A percentile compares a stretch with the other conserved stretches of the same genome.
These are phyloP conservation scores for Mortierella alpina DNA, from an alignment of 192 early-diverging fungal species.

Conservation along the genomic window DNA sequence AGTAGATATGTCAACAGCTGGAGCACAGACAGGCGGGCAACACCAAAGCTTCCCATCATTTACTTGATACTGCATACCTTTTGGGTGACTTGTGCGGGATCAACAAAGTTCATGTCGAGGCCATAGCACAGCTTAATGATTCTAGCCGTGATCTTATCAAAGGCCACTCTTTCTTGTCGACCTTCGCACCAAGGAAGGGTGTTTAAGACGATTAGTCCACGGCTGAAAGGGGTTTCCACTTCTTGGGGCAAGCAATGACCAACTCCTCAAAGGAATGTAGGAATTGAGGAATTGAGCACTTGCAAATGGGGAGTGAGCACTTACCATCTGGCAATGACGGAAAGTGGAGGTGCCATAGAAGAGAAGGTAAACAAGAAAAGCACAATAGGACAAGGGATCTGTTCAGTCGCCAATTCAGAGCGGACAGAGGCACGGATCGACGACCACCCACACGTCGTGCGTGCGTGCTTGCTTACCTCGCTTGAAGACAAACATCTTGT, in stretches of 20 bases:
- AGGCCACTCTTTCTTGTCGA: conserved; percentile 89
- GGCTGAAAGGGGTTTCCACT: background rate
- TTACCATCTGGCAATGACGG: background rate
- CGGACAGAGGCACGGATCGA: too few species aligned
- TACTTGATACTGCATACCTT: conserved; percentile 69
- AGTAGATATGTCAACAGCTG: background rate
- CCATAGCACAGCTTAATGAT: conserved; percentile 97
- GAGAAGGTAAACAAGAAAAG: background rate
- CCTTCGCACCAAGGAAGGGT: conserved; percentile 51
- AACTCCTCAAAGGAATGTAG: too few species aligned
- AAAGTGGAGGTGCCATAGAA: background rate
- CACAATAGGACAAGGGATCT: background rate
- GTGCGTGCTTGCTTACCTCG: conserved; percentile 21
- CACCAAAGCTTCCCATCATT: background rate
- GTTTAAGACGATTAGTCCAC: background rate
- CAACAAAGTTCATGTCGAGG: conserved; percentile 92
- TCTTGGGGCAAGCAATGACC: too few species aligned
- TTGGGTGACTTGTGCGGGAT: conserved; percentile 90
- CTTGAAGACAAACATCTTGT: conserved; percentile 43
- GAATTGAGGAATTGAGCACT: too few species aligned
- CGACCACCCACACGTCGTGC: too few species aligned
- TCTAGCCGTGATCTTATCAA: conserved; percentile 95
- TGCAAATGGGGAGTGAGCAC: too few species aligned
- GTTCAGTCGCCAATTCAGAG: too few species aligned
- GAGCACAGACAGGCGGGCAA: too few species aligned